These are phyloP conservation scores for Boletus sp. DNA, from an alignment of 768 basidiomycete genomes.

Conservation along the genomic window DNA sequence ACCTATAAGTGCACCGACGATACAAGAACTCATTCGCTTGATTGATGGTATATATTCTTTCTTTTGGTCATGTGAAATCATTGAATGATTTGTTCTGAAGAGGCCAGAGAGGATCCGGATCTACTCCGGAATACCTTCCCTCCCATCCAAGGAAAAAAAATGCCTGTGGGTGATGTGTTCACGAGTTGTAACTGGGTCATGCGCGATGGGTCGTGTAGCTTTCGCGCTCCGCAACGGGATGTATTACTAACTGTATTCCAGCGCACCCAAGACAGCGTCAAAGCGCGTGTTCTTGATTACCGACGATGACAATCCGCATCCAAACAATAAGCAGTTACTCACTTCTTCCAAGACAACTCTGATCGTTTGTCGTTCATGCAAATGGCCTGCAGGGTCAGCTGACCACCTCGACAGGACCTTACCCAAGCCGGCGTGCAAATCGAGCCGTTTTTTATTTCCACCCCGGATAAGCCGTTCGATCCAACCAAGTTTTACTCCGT, in stretches of 20 bases:
- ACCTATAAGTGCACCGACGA: constrained; percentile 75
- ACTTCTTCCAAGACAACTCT: constrained; percentile 73
- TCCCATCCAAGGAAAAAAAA: constrained; percentile 53
- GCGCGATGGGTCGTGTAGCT: constrained; percentile 66
- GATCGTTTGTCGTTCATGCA: constrained; percentile 43
- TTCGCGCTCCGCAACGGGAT: constrained; percentile 15
- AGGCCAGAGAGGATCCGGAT: constrained; percentile 60
- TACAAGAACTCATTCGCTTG: constrained; percentile 74
- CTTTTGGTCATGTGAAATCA: neutral
- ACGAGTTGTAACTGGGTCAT: constrained; percentile 88
- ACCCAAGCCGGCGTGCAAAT: constrained; percentile 74
- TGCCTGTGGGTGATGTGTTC: constrained; percentile 87
- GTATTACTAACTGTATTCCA: constrained; percentile 27
- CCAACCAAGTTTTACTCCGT: constrained; percentile 78
- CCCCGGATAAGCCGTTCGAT: constrained; percentile 65
- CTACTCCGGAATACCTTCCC: constrained; percentile 61
- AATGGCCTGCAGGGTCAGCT: neutral
- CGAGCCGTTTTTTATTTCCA: constrained; percentile 88
- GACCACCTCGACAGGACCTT: constrained; percentile 58
- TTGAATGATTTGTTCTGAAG: constrained; percentile 36
- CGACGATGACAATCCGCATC: constrained; percentile 53
- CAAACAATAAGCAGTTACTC: constrained; percentile 55
- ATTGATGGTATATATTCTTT: constrained; percentile 59
- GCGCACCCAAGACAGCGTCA: constrained; percentile 84
- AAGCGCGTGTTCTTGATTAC: constrained; percentile 94